Base-by-base conservation (phyloP, 331 rosid species). In the Cydonia oblonga region DNA sequence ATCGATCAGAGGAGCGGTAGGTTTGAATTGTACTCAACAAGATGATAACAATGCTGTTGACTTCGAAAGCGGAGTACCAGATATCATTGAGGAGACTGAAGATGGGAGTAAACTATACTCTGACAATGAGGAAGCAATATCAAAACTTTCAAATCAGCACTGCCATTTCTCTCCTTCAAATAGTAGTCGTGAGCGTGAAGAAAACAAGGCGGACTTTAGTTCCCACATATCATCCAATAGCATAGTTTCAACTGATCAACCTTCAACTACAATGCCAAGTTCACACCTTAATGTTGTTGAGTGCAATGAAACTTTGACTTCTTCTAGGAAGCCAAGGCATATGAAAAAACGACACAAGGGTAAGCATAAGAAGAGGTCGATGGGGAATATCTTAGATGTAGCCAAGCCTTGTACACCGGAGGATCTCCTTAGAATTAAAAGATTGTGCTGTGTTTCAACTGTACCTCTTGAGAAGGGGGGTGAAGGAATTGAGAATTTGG, bases 321-420 rank as follows among this genome's bases (percentile, higher is more conserved):
- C 74, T 42, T 25, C 56, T 20, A 80, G 64, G 78, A 44, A 20
- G 69, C 57, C 57, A 65, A 82, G 73, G 68, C 71, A 74, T 40
- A 79, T 78, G 64, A 76, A 79, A 24, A 83, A 69, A 66, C 75
- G 79, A 32, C 54, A 74, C 46, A 77, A 23, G 66, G 83, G 75
- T 56, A 81, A 76, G 76, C 75, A 59, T 29, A 89, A 84, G 89
- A 89, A 81, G 70, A 67, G 85, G 18, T 77, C 78, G 2, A 79
- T 89, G 87, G 81, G 62, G 57, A 86, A 83, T 49, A 81, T 89
- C 75, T 79, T 89, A 69, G 80, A 83, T 9, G 85, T 19, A 10
- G 88, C 95, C 22, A 58, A 77, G 72, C 82, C 66, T 26, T 79
- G 84, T 73, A 79, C 81, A 15, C 13, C 9, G 20, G 88, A 87